Percentiles rank a stretch among this genome's conserved stretches.
Evolutionary conservation across 2,329 filamentous ascomycete species (phyloP).

Genomic region (Aspergillus clavatus): DNA sequence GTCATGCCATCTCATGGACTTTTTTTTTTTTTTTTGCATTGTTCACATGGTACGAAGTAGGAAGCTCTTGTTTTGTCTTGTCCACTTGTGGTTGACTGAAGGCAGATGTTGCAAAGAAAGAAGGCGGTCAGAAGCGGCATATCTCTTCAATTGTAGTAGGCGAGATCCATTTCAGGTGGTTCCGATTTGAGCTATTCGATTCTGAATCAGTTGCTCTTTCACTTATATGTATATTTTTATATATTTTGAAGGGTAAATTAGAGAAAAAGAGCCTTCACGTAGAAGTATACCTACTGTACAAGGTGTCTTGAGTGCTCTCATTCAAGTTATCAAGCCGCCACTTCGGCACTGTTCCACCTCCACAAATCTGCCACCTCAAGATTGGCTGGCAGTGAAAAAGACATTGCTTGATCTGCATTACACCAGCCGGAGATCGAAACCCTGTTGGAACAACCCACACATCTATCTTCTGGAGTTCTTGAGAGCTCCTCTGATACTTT

Average conservation of each 20-base stretch:
- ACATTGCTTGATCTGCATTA: background rate
- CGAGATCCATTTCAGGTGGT: background rate
- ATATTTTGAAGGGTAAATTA: no score
- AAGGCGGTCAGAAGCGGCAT: background rate
- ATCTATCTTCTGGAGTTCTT: no score
- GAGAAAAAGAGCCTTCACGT: background rate
- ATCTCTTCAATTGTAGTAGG: background rate
- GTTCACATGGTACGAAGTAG: no score
- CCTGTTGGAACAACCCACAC: no score
- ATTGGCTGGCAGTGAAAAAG: background rate
- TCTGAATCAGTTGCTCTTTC: background rate
- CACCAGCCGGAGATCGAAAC: background rate
- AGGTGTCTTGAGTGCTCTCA: background rate
- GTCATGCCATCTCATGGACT: no score
- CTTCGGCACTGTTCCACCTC: background rate
- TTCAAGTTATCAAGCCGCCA: background rate
- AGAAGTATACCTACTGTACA: background rate
- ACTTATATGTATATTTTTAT: no score
- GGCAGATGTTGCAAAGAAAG: background rate
- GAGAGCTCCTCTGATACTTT: background rate
- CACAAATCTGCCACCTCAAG: background rate
- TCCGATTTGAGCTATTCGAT: background rate
- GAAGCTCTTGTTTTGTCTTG: no score
- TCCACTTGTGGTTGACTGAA: no score
- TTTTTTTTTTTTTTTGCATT: no score